Conservation (phyloP, 768 basidiomycete genomes). For the Hypholoma sublateritium region DNA sequence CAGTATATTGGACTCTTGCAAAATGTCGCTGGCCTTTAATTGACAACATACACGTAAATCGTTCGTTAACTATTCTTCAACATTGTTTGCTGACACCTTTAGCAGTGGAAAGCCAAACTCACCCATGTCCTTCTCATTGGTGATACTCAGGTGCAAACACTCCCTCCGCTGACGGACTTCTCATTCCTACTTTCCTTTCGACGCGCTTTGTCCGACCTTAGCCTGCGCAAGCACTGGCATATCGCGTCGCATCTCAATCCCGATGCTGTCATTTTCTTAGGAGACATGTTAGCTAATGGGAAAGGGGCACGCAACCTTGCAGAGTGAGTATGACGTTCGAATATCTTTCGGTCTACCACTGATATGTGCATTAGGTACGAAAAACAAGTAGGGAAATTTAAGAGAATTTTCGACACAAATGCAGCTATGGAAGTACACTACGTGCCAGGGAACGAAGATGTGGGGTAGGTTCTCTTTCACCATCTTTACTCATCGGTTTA, state of each 20-base stretch:
- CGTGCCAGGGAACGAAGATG: constrained; percentile 82
- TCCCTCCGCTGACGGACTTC: constrained; percentile 38
- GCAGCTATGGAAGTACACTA: constrained; percentile 46
- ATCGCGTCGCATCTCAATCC: constrained; percentile 57
- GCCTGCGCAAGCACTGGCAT: constrained; percentile 72
- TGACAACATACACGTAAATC: constrained; percentile 23
- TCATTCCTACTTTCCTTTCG: constrained; percentile 26
- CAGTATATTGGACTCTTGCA: constrained; percentile 58
- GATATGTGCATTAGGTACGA: constrained; percentile 50
- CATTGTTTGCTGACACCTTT: not conserved
- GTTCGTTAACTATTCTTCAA: constrained; percentile 1
- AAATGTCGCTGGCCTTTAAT: constrained; percentile 60
- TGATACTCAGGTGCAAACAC: constrained; percentile 62
- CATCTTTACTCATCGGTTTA: not conserved
- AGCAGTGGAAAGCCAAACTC: constrained; percentile 17
- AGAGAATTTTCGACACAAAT: constrained; percentile 52
- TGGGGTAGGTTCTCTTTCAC: constrained; percentile 45
- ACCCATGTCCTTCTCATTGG: constrained; percentile 68
- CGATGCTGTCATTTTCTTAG: constrained; percentile 70
- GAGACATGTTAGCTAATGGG: constrained; percentile 74
- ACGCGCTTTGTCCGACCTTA: constrained; percentile 51
- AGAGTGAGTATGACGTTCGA: constrained; percentile 32
- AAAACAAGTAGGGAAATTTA: constrained; percentile 58
- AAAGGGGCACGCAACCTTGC: constrained; percentile 47
- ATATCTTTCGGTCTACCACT: not conserved